Evolutionary conservation across 116 monocot genomes (phyloP), one percentile per base, ranked within the genome.

Genomic region (Zostera marina): DNA sequence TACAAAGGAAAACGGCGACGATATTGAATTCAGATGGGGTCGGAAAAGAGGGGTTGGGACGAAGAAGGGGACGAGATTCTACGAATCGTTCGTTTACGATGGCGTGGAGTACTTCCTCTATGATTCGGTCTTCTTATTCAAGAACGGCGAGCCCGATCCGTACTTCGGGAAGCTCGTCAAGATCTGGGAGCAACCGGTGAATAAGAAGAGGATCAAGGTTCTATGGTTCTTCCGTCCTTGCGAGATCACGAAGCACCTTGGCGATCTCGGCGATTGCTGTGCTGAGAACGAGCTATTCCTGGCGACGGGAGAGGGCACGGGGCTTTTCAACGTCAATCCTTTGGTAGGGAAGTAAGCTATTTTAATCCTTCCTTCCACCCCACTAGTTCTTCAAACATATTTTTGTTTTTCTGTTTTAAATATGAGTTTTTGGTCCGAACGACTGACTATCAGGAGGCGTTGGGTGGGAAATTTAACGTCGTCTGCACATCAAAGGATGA

Each of bases 391-490:
- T 32, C 12, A 49, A 16, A 20, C 13, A 26, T 14, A 56, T 38
- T 25, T 32, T 26, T 25, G n/a, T 32, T 39, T 1, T 14, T 55
- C 38, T 26, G 14, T 38, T 13, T 32, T 32, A 1, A 32, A 32
- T 2, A 32, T 32, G 32, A 32, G 32, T 56, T 14, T 56, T 56
- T n/a, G 4, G 9, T 32, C 15, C n/a, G n/a, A n/a, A n/a, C n/a
- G n/a, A n/a, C n/a, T n/a, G n/a, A 6, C 38, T 52, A 9, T 69
- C 62, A 91, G 90, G 84, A 91, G 75, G 70, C 74, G 49, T 63
- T 91, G 65, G 81, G 72, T 64, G 90, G 81, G 41, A 91, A 84
- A 63, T 84, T 81, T 61, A 66, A 60, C 71, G 90, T 91, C 2
- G 63, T 91, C 38, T 91, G 84, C 67, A 84, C 72, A 12, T 84